Evolutionary conservation across 345 rosid genomes (phyloP).

Genomic region (Linum usitatissimum): DNA sequence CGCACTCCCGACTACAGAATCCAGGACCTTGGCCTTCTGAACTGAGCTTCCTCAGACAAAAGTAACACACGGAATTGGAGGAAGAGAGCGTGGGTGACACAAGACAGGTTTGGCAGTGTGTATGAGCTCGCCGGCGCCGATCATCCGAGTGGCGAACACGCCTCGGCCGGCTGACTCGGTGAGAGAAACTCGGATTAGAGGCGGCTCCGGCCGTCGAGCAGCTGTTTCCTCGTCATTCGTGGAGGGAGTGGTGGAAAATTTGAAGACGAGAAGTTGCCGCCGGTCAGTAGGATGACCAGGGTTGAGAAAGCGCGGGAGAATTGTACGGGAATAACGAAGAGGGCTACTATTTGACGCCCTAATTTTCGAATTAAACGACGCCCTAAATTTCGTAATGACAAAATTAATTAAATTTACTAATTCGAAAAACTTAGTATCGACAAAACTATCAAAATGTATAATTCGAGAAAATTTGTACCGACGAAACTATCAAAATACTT

Average conservation of each 20-base stretch:
- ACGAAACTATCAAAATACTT: too few relatives aligned
- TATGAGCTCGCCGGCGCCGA: slow-evolving; percentile 62
- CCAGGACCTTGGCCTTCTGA: slow-evolving; percentile 26
- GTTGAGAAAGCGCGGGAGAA: slow-evolving; percentile 24
- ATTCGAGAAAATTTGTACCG: too few relatives aligned
- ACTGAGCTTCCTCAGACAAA: slow-evolving; percentile 46
- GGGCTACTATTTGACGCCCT: neutral
- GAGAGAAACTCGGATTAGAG: slow-evolving; percentile 56
- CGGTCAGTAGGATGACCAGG: slow-evolving; percentile 1
- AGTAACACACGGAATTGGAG: slow-evolving; percentile 42
- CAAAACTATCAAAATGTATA: too few relatives aligned
- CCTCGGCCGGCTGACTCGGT: slow-evolving; percentile 79
- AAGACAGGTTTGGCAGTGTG: slow-evolving; percentile 68
- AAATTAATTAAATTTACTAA: too few relatives aligned
- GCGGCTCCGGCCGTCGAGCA: slow-evolving; percentile 27
- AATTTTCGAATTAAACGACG: too few relatives aligned
- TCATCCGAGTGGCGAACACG: slow-evolving; percentile 65
- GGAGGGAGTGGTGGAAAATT: slow-evolving; percentile 18
- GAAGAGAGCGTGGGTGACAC: slow-evolving; percentile 45
- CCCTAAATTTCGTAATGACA: too few relatives aligned
- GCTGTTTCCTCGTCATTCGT: slow-evolving; percentile 6
- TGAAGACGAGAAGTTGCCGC: slow-evolving; percentile 1
- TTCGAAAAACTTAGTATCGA: too few relatives aligned
- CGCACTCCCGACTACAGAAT: slow-evolving; percentile 50
- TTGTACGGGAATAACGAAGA: slow-evolving; percentile 30